Percentiles rank a stretch among this genome's conserved stretches.
These are phyloP conservation scores for Cantharellus anzutake DNA, from an alignment of 768 basidiomycete genomes.

Conservation along the genomic window DNA sequence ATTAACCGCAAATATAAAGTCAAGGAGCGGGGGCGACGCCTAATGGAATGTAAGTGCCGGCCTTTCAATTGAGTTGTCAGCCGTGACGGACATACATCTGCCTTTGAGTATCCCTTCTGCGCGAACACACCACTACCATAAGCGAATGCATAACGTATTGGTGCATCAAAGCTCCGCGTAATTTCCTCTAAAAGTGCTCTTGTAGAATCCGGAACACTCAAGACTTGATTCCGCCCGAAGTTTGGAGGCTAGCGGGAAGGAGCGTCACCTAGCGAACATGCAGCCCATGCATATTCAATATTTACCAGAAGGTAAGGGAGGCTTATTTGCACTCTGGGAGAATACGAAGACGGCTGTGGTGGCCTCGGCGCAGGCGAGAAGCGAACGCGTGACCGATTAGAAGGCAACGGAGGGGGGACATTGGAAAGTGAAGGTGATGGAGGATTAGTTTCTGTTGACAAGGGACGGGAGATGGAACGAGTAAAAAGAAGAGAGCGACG, in stretches of 20 bases:
- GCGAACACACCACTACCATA: conserved; percentile 94
- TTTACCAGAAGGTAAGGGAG: not conserved
- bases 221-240: conserved; percentile 67
- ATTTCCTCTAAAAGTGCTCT: conserved; percentile 65
- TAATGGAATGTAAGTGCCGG: not conserved
- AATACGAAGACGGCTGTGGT: not conserved
- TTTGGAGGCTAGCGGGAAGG: not conserved
- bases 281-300: not conserved
- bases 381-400: not conserved
- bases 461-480: not conserved
- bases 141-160: conserved; percentile 91
- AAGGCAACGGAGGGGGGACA: not conserved
- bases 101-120: conserved; percentile 52
- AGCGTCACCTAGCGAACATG: not conserved
- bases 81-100: not conserved
- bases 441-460: not conserved
- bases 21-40: conserved; percentile 56
- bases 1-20: conserved; percentile 92
- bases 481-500: not conserved
- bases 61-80: conserved; percentile 3
- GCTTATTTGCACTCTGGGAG: not conserved
- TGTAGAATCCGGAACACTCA: conserved; percentile 61
- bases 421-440: not conserved
- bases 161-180: conserved; percentile 65
- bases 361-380: not conserved